Conservation (phyloP, 768 basidiomycete genomes). For the Lactarius hatsudake region DNA sequence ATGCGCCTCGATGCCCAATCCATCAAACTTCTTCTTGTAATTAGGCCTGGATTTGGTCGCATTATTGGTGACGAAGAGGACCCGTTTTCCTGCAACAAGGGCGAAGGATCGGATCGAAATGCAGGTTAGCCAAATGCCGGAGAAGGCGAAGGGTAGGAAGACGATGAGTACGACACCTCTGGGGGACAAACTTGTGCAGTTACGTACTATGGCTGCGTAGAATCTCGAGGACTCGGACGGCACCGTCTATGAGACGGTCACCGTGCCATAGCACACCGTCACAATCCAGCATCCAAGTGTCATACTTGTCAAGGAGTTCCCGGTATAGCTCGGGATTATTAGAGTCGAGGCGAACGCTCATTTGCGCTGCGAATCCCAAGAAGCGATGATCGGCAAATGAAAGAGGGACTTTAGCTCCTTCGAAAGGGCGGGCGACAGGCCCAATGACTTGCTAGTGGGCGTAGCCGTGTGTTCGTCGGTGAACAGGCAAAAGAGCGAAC, state of each 20-base stretch:
- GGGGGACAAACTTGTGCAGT: slow-evolving; percentile 9
- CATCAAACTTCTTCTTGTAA: slow-evolving; percentile 91
- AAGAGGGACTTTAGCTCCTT: neutral
- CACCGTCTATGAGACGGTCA: slow-evolving; percentile 74
- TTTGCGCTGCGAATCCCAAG: slow-evolving; percentile 7
- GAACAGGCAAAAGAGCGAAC: slow-evolving; percentile 4
- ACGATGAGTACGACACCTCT: slow-evolving; percentile 1
- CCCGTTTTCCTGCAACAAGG: slow-evolving; percentile 43
- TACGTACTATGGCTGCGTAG: slow-evolving; percentile 70
- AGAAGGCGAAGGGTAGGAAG: slow-evolving; percentile 17
- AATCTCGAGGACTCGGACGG: slow-evolving; percentile 66
- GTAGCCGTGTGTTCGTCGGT: slow-evolving; percentile 10
- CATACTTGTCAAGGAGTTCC: slow-evolving; percentile 56
- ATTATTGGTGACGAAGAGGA: slow-evolving; percentile 97
- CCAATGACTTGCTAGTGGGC: neutral
- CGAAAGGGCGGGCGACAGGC: slow-evolving; percentile 13
- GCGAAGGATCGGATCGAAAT: slow-evolving; percentile 7
- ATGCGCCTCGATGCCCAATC: slow-evolving; percentile 78
- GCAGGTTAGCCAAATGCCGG: slow-evolving; percentile 10
- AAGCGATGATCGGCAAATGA: neutral
- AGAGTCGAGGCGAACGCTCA: slow-evolving; percentile 24
- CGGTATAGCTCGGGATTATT: slow-evolving; percentile 35
- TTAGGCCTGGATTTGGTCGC: slow-evolving; percentile 86
- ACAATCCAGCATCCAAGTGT: slow-evolving; percentile 96
- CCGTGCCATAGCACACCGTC: slow-evolving; percentile 95